Conservation (phyloP, 2,329 filamentous ascomycete species). For the Pseudogymnoascus destructans region DNA sequence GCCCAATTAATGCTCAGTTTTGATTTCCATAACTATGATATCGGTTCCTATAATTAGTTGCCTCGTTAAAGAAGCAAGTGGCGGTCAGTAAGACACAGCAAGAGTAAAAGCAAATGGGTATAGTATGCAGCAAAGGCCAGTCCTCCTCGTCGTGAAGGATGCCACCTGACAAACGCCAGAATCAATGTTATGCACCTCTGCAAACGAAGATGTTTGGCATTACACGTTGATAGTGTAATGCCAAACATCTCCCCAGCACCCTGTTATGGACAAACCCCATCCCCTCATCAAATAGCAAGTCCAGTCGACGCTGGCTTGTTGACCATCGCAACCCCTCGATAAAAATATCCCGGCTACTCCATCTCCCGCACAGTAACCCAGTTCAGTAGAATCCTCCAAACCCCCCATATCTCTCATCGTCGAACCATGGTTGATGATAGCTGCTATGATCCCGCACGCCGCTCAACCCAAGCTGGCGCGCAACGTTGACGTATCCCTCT, state of each 20-base stretch:
- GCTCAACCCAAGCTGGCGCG: slow-evolving; percentile 45
- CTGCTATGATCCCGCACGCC: slow-evolving; percentile 33
- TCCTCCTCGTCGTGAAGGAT: background rate
- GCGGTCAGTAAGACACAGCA: background rate
- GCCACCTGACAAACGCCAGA: background rate
- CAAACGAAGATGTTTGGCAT: too few species aligned
- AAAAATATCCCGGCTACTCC: background rate
- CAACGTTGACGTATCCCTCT: slow-evolving; percentile 52
- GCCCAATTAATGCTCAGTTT: background rate
- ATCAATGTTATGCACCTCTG: background rate
- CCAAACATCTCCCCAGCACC: background rate
- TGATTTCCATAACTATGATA: background rate
- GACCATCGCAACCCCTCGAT: background rate
- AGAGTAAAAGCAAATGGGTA: background rate
- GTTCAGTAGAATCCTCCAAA: background rate
- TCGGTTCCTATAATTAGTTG: background rate
- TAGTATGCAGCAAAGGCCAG: slow-evolving; percentile 1
- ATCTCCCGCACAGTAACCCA: background rate
- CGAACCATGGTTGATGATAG: slow-evolving; percentile 21
- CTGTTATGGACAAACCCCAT: background rate
- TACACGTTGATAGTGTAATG: background rate
- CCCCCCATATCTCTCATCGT: background rate
- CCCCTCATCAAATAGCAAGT: background rate
- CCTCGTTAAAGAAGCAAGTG: background rate
- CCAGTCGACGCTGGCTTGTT: background rate